A percentile compares a stretch with the other conserved stretches of the same genome.
Conservation (phyloP, 495 filamentous ascomycete genomes). For the Aspergillus sparsus region DNA sequence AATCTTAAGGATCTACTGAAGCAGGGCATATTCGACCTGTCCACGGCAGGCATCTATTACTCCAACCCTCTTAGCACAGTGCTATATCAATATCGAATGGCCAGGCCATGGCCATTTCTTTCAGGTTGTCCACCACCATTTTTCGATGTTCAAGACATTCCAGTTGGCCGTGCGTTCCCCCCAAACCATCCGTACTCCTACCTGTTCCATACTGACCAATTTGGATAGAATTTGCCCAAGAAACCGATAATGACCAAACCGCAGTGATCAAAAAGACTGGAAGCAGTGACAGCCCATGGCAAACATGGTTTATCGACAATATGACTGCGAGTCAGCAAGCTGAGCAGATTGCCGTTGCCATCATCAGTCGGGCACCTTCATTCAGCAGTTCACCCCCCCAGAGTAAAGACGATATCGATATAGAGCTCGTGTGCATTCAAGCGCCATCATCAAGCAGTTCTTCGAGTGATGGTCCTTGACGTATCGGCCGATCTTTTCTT, state of each 20-base stretch:
- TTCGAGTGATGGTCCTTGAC: constrained; percentile 10
- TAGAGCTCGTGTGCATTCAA: constrained; percentile 44
- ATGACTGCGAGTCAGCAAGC: constrained; percentile 41
- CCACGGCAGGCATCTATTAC: constrained; percentile 33
- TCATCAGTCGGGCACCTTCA: constrained; percentile 41
- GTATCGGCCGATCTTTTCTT: background rate
- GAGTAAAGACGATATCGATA: constrained; percentile 37
- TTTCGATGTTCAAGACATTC: constrained; percentile 41
- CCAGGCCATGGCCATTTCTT: constrained; percentile 28
- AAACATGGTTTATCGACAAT: constrained; percentile 42
- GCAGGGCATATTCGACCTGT: constrained; percentile 32
- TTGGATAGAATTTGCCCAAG: constrained; percentile 37
- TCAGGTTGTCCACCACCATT: constrained; percentile 35
- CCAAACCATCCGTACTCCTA: too few relatives aligned
- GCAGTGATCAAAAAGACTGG: constrained; percentile 38
- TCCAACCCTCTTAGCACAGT: constrained; percentile 35
- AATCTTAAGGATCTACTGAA: constrained; percentile 37
- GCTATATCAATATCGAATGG: constrained; percentile 32
- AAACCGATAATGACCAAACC: constrained; percentile 31
- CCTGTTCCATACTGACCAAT: constrained; percentile 9
- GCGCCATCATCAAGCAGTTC: constrained; percentile 30
- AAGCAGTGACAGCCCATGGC: constrained; percentile 36
- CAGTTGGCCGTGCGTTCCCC: constrained; percentile 37
- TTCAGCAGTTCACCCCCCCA: constrained; percentile 30
- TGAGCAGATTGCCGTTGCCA: constrained; percentile 44